Base-by-base conservation (phyloP, 371 early-diverging fungal genomes). In the Mucor velutinosus region DNA sequence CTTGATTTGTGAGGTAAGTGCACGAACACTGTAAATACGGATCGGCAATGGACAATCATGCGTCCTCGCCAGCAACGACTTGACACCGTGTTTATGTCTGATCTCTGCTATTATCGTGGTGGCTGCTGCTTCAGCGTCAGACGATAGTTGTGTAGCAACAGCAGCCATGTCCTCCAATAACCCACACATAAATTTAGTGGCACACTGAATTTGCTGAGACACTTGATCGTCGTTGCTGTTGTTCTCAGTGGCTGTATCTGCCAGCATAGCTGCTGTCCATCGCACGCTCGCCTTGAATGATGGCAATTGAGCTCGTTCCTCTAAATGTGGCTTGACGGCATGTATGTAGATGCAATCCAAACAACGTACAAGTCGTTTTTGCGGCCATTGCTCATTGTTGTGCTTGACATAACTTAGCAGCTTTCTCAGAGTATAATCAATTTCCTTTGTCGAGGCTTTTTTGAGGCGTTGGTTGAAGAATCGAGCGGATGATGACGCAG, bases 301-400 rank as follows among this genome's bases (percentile, higher is more conserved):
- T 2, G 63, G 25, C 7, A 73, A 8, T 33, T 30, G 29, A 2
- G 63, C 25, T 15, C 43, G 29, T 7, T 55, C 25, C 3, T 65
- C 25, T n/a, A 57, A 43, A 58, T 65, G 19, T 14, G 30, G 25
- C 17, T 57, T 65, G 8, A 60, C 33, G 4, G 25, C 27, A 19
- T 69, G 64, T 0, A 17, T 47, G 7, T 62, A 29, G 1, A 73
- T 41, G 3, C 55, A 64, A 21, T 73, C 66, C 0, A 73, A 33
- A 29, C 73, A 73, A 1, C 73, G 73, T 7, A 66, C 30, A 0
- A 73, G 62, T n/a, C 66, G 53, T 10, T 55, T 43, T 6, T 41
- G 27, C 10, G 73, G 39, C 73, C 73, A 73, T 8, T 62, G 17
- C 15, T 37, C 59, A 11, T 45, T 25, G 0, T 56, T 6, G 7